These are phyloP conservation scores for Chalciporus pseudorubinellus DNA, from an alignment of 768 basidiomycete species.

Conservation along the genomic window DNA sequence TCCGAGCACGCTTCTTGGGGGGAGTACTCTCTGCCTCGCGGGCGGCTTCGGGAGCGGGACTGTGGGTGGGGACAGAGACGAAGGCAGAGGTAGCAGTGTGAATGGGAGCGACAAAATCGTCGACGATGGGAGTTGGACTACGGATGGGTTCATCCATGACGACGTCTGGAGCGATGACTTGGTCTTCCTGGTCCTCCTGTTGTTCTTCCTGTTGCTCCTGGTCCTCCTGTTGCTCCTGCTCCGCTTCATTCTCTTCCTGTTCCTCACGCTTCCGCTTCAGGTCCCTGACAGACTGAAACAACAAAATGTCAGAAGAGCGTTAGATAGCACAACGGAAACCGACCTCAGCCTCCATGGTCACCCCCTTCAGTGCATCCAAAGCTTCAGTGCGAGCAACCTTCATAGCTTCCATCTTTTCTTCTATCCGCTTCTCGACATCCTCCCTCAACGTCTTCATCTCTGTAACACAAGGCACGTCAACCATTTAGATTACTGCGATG, in stretches of 20 bases:
- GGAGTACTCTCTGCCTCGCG: slow-evolving; percentile 18
- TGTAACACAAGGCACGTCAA: slow-evolving; percentile 20
- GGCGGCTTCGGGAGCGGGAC: background rate
- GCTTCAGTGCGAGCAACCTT: slow-evolving; percentile 40
- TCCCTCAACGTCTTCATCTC: slow-evolving; percentile 47
- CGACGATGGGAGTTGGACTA: background rate
- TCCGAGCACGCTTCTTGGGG: slow-evolving; percentile 45
- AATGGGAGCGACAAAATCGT: background rate
- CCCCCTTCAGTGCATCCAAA: slow-evolving; percentile 34
- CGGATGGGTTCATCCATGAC: background rate
- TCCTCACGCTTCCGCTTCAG: slow-evolving; percentile 65
- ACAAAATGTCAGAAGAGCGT: slow-evolving; percentile 2
- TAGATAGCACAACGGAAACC: slow-evolving; percentile 13
- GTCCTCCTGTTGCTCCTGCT: too few relatives aligned
- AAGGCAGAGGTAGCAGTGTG: background rate
- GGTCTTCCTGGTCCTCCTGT: background rate
- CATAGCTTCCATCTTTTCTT: slow-evolving; percentile 44
- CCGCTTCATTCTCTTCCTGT: slow-evolving; percentile 24
- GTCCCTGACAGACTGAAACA: slow-evolving; percentile 31
- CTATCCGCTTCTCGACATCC: slow-evolving; percentile 44
- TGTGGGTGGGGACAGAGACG: background rate
- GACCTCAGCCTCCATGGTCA: slow-evolving; percentile 35
- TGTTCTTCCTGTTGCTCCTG: background rate
- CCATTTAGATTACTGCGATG: too few relatives aligned
- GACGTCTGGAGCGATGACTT: background rate